Evolutionary conservation across 2,329 filamentous ascomycete species (phyloP), one percentile per base, ranked within the genome.

Genomic region (Periconia digitata): DNA sequence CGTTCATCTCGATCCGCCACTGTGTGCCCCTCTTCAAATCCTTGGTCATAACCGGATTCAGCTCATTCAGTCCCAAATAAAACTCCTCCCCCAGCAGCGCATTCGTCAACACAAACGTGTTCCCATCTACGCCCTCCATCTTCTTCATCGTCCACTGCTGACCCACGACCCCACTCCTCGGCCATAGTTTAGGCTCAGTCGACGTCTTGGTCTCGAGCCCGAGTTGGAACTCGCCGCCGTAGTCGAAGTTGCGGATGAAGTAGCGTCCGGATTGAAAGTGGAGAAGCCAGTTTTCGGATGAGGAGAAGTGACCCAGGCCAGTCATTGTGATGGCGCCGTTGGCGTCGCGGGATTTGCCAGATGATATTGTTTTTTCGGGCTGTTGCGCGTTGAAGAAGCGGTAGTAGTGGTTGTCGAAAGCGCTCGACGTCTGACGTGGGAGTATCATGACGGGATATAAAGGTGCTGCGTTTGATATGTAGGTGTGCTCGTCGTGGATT

Each of bases 171-270:
- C 54, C 51, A 37, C 44, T 52, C 12, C 51, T 39, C 16, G 34
- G 40, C 17, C 38, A 40, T 41, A 56, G 8, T 10, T 22, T 43
- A 17, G 54, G 54, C 21, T 42, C 18, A 18, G 42, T 22, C 17
- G 35, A 16, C 16, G 32, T 38, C 10, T 43, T 23, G 4, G 16
- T 27, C 16, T 38, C 44, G 6, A 55, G 40, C 2, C 55, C 57
- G 8, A 62, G 38, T 40, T 62, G 59, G 10, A 29, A 54, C 3
- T 36, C 36, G 8, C 45, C 48, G 13, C 18, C 38, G 46, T 47
- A 57, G 44, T 62, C 55, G 24, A 53, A 60, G 39, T 60, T 60
- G 12, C 57, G 57, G 27, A 62, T 57, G 44, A 60, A 62, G 40
- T 53, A 62, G 3, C 55, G 50, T 2, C 55, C 59, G 17, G 46